These are phyloP conservation scores for Penicillium freii DNA, from an alignment of 2,329 filamentous ascomycete species.

Conservation along the genomic window DNA sequence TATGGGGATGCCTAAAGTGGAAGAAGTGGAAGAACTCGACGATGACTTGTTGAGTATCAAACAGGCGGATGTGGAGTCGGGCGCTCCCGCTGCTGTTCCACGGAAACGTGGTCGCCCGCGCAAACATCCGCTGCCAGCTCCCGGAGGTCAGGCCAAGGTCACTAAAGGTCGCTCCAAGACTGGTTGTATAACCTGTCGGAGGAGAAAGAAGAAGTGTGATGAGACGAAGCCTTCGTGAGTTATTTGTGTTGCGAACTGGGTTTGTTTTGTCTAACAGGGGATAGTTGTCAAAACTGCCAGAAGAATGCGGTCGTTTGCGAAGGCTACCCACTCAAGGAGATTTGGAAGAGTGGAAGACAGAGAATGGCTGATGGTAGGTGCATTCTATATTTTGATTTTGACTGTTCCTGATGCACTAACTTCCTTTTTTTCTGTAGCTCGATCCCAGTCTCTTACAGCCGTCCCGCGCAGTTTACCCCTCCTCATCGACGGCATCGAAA, in stretches of 20 bases:
- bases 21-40: conserved; percentile 56
- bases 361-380: conserved; percentile 63
- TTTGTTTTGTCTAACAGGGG: conserved; percentile 7
- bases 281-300: conserved; percentile 68
- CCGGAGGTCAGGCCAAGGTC: conserved; percentile 63
- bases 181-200: conserved; percentile 59
- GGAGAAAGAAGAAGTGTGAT: conserved; percentile 61
- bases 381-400: conserved; percentile 5
- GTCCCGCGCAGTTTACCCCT: conserved; percentile 51
- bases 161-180: conserved; percentile 68
- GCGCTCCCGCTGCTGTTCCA: conserved; percentile 38
- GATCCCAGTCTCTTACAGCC: conserved; percentile 33
- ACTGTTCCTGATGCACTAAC: conserved; percentile 6
- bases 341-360: conserved; percentile 84
- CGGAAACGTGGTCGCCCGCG: conserved; percentile 75
- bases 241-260: not conserved
- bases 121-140: conserved; percentile 68
- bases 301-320: conserved; percentile 92
- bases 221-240: conserved; percentile 45
- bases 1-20: conserved; percentile 49
- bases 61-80: conserved; percentile 32
- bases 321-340: conserved; percentile 80
- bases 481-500: conserved; percentile 79
- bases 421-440: conserved; percentile 23
- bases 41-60: conserved; percentile 38